A percentile compares a stretch with the other conserved stretches of the same genome.
These are phyloP conservation scores for Isabelozyma heimii DNA, from an alignment of 805 yeast species.

Conservation along the genomic window DNA sequence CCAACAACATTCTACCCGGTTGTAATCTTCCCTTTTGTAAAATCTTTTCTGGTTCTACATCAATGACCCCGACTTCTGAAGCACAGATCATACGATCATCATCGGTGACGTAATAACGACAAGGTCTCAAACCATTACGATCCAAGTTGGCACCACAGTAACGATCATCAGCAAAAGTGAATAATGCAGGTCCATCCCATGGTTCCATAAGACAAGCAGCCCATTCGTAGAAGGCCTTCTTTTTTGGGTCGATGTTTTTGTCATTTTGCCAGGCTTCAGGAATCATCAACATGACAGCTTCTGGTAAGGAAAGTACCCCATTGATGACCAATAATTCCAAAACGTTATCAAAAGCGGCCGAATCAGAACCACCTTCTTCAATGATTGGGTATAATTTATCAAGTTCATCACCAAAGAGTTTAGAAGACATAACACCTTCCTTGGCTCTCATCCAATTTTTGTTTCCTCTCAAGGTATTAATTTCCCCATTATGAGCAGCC, in stretches of 20 bases:
- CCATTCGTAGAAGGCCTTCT: slow-evolving; percentile 97
- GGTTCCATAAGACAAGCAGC: slow-evolving; percentile 99
- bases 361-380: slow-evolving; percentile 98
- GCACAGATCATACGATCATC: slow-evolving; percentile 97
- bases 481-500: slow-evolving; percentile 99
- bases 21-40: slow-evolving; percentile 90
- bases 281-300: slow-evolving; percentile 93
- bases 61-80: slow-evolving; percentile 96
- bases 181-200: slow-evolving; percentile 99
- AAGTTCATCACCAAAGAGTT: slow-evolving; percentile 84
- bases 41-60: slow-evolving; percentile 76
- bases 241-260: slow-evolving; percentile 79
- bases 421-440: slow-evolving; percentile 93
- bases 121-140: slow-evolving; percentile 96
- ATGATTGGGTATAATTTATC: slow-evolving; percentile 91
- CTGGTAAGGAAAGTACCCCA: slow-evolving; percentile 90
- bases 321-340: slow-evolving; percentile 87
- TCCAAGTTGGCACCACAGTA: slow-evolving; percentile 98
- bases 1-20: slow-evolving; percentile 95
- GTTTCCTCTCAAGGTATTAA: slow-evolving; percentile 94
- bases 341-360: slow-evolving; percentile 96
- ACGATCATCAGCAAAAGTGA: slow-evolving; percentile 95
- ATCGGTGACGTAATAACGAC: slow-evolving; percentile 92
- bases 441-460: slow-evolving; percentile 99
- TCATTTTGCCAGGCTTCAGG: slow-evolving; percentile 99